Percentiles rank a stretch among this genome's conserved stretches.
Conservation (phyloP, 768 basidiomycete genomes). For the Clitopilus hobsonii region DNA sequence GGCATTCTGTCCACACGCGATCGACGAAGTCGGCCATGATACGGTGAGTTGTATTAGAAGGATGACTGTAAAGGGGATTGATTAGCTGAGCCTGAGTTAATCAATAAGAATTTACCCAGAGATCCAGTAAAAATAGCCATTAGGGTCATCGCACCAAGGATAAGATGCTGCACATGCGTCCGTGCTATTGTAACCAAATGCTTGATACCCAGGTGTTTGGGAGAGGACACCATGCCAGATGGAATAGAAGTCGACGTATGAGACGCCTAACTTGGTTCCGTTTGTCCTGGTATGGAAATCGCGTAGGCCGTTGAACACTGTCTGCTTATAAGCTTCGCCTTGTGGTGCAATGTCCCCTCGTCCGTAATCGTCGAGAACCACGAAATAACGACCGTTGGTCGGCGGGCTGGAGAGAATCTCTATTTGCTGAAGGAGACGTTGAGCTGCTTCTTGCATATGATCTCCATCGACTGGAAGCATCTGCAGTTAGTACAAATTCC, state of each 20-base stretch:
- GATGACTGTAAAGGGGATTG: conserved; percentile 31
- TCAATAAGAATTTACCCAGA: conserved; percentile 28
- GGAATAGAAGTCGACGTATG: conserved; percentile 41
- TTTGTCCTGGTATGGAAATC: conserved; percentile 23
- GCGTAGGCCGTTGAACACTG: conserved; percentile 36
- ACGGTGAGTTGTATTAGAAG: conserved; percentile 41
- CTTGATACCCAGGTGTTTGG: conserved; percentile 34
- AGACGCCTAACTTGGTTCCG: conserved; percentile 29
- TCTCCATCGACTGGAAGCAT: conserved; percentile 35
- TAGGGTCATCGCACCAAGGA: conserved; percentile 32
- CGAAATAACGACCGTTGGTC: conserved; percentile 45
- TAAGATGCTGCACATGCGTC: conserved; percentile 25
- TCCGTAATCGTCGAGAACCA: conserved; percentile 48
- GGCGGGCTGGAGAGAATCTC: conserved; percentile 41
- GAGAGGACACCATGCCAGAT: conserved; percentile 48
- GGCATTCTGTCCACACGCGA: conserved; percentile 32
- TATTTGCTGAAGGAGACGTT: conserved; percentile 39
- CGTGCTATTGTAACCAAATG: conserved; percentile 44
- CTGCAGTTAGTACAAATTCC: background rate
- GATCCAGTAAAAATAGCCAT: conserved; percentile 52
- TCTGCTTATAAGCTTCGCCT: conserved; percentile 44
- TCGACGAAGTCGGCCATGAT: conserved; percentile 51
- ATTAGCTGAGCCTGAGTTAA: background rate
- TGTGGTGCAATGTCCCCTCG: conserved; percentile 32
- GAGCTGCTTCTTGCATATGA: conserved; percentile 40